phyloP scores from a whole-genome alignment of 495 filamentous ascomycete species.

The Aspergillus sparsus region DNA sequence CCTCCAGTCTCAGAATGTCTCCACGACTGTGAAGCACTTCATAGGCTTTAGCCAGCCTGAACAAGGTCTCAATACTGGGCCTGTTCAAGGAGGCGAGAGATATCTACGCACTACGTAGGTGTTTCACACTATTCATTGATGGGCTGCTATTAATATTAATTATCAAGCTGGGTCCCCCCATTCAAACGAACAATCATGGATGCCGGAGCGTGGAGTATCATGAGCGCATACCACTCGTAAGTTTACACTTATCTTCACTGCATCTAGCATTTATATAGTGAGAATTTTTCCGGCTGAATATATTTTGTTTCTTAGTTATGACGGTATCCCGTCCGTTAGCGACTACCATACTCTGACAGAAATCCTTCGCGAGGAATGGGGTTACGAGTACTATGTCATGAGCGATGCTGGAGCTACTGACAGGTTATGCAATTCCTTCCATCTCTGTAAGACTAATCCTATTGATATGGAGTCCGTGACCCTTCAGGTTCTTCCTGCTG shows the following conservation, averaged over 20 bases:
- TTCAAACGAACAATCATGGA: conserved; percentile 70
- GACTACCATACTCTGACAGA: conserved; percentile 64
- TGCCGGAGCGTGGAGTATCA: conserved; percentile 63
- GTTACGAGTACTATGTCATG: conserved; percentile 64
- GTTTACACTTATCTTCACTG: not conserved
- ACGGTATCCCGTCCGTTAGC: conserved; percentile 63
- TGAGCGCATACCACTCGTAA: conserved; percentile 67
- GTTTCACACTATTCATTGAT: not conserved
- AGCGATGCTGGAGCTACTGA: conserved; percentile 66
- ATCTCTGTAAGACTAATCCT: conserved; percentile 56
- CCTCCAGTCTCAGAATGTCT: conserved; percentile 62
- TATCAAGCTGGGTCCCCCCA: conserved; percentile 56
- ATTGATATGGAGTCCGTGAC: conserved; percentile 62
- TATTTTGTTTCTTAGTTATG: conserved; percentile 40
- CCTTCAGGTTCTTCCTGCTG: conserved; percentile 58
- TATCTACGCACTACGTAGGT: conserved; percentile 62
- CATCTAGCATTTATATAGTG: not conserved
- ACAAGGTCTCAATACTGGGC: conserved; percentile 67
- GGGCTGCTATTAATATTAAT: not conserved
- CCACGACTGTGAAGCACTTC: conserved; percentile 71
- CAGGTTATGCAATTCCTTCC: conserved; percentile 62
- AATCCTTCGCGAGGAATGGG: conserved; percentile 68
- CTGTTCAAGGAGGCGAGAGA: conserved; percentile 67
- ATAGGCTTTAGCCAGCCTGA: conserved; percentile 64
- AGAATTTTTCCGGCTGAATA: not conserved